phyloP scores from a whole-genome alignment of 2,329 filamentous ascomycete species.

The Fulvia fulva region DNA sequence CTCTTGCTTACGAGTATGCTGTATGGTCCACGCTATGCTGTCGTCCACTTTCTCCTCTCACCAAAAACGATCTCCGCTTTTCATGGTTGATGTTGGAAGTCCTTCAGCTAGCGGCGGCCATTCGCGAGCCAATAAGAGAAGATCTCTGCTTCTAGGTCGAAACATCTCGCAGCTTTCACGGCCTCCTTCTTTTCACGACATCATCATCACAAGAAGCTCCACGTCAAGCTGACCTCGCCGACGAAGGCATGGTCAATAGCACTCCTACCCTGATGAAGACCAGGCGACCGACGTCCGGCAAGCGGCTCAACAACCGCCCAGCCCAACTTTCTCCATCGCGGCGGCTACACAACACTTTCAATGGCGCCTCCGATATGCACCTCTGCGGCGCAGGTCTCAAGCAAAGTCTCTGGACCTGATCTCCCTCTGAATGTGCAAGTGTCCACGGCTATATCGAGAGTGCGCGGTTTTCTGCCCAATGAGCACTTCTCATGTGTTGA shows the following conservation, averaged over 20 bases:
- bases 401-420: background rate
- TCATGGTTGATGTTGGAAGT: background rate
- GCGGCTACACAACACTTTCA: constrained; percentile 6
- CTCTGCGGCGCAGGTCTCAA: constrained; percentile 6
- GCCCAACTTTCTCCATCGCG: background rate
- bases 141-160: background rate
- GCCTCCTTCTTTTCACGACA: background rate
- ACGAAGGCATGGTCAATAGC: too few species aligned
- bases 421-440: background rate
- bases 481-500: background rate
- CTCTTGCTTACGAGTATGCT: background rate
- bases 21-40: background rate
- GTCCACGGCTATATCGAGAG: background rate
- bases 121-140: background rate
- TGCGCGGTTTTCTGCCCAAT: background rate
- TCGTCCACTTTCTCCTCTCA: constrained; percentile 1
- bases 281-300: background rate
- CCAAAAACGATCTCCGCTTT: background rate
- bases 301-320: background rate
- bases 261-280: background rate
- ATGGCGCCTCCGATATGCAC: constrained; percentile 1
- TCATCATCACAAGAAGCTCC: background rate
- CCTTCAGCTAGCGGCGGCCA: background rate
- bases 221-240: background rate
- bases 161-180: background rate